Evolutionary conservation across 768 basidiomycete genomes (phyloP), one percentile per base, ranked within the genome.

Genomic region (Hydnomerulius pinastri): DNA sequence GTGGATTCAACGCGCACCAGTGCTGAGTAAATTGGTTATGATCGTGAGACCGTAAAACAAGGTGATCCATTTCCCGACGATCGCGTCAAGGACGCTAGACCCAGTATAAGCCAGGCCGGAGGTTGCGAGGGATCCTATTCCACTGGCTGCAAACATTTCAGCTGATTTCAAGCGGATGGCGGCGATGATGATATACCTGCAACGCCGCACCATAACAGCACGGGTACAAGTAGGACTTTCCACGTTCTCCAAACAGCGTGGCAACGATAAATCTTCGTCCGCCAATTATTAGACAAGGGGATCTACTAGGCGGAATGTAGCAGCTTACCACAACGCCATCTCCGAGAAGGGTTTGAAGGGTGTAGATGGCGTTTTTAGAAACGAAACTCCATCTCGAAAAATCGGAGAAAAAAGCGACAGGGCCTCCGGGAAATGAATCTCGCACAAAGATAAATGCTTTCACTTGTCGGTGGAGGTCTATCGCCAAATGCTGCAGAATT

Each of bases 221-320:
- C 20, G 2, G 71, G 71, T 0, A 71, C 2, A 4, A 67, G n/a
- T 44, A 72, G 59, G 13, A 66, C 21, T 2, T 40, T 49, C 7
- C 57, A 43, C 6, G 58, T 62, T 24, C 64, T 66, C 70, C 70
- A 72, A 21, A 66, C 68, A 12, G 61, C 58, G 28, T 71, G 70
- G 36, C 58, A 63, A 2, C 66, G 57, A 33, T 63, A 68, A 13
- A 66, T 58, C 66, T 68, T 4, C 27, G 33, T 36, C 4, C 17
- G 15, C 7, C 3, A 20, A 54, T 10, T 3, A n/a, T 33, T 15
- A 10, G 3, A 17, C 25, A 33, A 49, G n/a, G n/a, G n/a, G n/a
- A n/a, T n/a, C n/a, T n/a, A n/a, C n/a, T n/a, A n/a, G n/a, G n/a
- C n/a, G n/a, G n/a, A n/a, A n/a, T n/a, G n/a, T n/a, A n/a, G n/a